Evolutionary conservation across 2,329 filamentous ascomycete genomes (phyloP).

Genomic region (Ceratocystis albifundus): DNA sequence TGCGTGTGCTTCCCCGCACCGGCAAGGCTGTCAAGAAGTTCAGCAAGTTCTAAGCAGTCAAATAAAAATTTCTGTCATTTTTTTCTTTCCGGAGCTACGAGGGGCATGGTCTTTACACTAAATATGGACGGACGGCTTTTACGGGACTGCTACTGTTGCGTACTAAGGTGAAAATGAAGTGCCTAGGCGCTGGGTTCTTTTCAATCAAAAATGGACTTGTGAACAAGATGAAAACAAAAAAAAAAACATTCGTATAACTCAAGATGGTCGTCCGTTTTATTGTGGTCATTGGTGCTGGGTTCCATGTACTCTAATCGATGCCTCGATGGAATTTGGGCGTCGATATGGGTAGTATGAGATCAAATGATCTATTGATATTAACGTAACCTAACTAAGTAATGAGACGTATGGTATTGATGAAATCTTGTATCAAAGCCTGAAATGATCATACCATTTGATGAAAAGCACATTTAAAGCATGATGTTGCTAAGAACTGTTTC

Average conservation of each 20-base stretch:
- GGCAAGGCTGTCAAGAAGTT: constrained; percentile 97
- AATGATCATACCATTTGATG: too few relatives aligned
- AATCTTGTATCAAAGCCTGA: too few relatives aligned
- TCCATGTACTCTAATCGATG: background rate
- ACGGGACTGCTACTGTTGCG: constrained; percentile 20
- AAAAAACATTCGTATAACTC: constrained; percentile 19
- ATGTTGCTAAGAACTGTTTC: too few relatives aligned
- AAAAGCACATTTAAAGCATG: too few relatives aligned
- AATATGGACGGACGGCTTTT: constrained; percentile 25
- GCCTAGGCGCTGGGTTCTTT: constrained; percentile 22
- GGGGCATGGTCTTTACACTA: constrained; percentile 32
- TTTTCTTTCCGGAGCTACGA: constrained; percentile 34
- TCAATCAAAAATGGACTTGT: constrained; percentile 24
- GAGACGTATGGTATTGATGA: too few relatives aligned
- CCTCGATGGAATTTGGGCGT: background rate
- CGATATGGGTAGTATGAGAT: background rate
- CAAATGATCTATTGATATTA: too few relatives aligned
- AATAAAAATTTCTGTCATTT: constrained; percentile 37
- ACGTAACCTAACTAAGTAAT: too few relatives aligned
- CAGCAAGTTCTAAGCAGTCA: constrained; percentile 78
- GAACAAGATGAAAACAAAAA: constrained; percentile 22
- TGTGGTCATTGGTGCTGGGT: background rate
- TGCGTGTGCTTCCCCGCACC: constrained; percentile 93
- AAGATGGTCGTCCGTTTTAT: constrained; percentile 6
- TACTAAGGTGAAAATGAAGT: constrained; percentile 23